These are phyloP conservation scores for Schizosaccharomyces versatilis DNA, from an alignment of 1,139 yeast species.

Conservation along the genomic window DNA sequence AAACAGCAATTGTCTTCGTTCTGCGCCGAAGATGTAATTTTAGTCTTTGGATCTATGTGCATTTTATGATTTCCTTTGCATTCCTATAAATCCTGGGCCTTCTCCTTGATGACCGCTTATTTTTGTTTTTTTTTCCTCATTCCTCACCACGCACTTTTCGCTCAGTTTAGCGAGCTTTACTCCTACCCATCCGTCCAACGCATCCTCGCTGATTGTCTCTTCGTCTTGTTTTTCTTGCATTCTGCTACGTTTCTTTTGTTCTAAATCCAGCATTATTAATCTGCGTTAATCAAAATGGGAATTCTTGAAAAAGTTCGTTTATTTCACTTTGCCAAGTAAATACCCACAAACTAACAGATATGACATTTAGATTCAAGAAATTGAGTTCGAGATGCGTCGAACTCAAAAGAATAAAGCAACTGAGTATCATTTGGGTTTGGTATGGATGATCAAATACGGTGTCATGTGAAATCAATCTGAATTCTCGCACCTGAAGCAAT, in stretches of 20 bases:
- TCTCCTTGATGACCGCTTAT: too few species aligned
- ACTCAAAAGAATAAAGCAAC: slow-evolving; percentile 97
- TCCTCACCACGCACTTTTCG: too few species aligned
- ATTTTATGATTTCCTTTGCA: too few species aligned
- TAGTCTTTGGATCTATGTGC: neutral
- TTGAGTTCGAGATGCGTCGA: slow-evolving; percentile 75
- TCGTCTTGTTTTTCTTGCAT: too few species aligned
- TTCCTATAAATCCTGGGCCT: too few species aligned
- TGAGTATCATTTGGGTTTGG: slow-evolving; percentile 50
- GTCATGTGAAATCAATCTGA: neutral
- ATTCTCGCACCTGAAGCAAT: neutral
- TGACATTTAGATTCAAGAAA: slow-evolving; percentile 39
- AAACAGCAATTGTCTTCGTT: neutral
- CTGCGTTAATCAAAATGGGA: slow-evolving; percentile 4
- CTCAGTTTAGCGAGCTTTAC: too few species aligned
- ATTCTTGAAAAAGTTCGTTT: slow-evolving; percentile 5
- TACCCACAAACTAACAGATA: too few species aligned
- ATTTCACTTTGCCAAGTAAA: neutral
- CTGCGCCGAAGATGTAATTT: neutral
- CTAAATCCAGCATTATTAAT: neutral
- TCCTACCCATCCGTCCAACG: too few species aligned
- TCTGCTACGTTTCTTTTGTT: too few species aligned
- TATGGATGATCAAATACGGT: neutral
- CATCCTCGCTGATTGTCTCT: too few species aligned
- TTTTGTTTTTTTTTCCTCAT: too few species aligned